Evolutionary conservation across 78 protist species (phyloP).

Genomic region (Polysphondylium violaceum): DNA sequence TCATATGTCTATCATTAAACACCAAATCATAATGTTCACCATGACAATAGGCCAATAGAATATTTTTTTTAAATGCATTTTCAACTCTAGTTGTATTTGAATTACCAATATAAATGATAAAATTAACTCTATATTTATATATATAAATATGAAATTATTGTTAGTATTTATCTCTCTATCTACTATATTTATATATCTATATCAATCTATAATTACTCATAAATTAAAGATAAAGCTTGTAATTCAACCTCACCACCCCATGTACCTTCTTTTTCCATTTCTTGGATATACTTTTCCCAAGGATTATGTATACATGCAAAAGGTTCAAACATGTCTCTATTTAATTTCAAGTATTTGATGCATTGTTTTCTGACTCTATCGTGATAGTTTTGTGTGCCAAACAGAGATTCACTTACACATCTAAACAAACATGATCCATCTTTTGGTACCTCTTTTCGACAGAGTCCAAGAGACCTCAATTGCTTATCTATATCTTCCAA

Average conservation of each 20-base stretch:
- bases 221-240: constrained; percentile 55
- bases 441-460: constrained; percentile 64
- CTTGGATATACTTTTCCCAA: constrained; percentile 35
- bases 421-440: constrained; percentile 73
- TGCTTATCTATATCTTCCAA: constrained; percentile 10
- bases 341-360: constrained; percentile 21
- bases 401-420: constrained; percentile 63
- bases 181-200: too few relatives aligned
- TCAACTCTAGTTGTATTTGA: constrained; percentile 28
- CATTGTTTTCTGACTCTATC: constrained; percentile 10
- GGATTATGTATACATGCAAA: constrained; percentile 62
- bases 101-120: constrained; percentile 44
- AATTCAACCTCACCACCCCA: constrained; percentile 74
- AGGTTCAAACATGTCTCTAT: constrained; percentile 58
- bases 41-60: constrained; percentile 44
- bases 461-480: background rate
- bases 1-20: background rate
- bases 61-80: constrained; percentile 14
- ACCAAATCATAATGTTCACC: constrained; percentile 68
- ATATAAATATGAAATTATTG: background rate
- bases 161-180: background rate
- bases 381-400: constrained; percentile 53
- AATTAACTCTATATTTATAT: constrained; percentile 17
- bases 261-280: constrained; percentile 45
- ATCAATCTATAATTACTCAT: constrained; percentile 8